Conservation (phyloP, 805 yeast species). For the Komagataella populi region DNA sequence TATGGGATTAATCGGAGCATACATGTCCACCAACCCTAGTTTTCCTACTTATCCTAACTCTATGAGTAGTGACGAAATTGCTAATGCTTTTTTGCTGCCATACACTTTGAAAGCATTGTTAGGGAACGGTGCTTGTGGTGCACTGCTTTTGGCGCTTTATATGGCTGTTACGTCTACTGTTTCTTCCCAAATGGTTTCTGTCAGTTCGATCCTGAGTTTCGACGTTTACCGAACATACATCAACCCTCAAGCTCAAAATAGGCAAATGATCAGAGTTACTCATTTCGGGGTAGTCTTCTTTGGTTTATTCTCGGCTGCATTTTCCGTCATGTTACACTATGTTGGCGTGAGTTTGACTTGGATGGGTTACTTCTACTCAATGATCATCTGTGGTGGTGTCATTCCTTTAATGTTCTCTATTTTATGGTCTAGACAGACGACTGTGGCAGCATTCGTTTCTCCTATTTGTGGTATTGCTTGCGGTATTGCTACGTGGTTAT, state of each 20-base stretch:
- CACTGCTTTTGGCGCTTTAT: conserved; percentile 19
- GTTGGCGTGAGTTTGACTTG: conserved; percentile 23
- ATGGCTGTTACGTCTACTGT: conserved; percentile 28
- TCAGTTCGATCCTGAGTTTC: conserved; percentile 26
- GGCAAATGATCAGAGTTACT: conserved; percentile 25
- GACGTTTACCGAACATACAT: conserved; percentile 30
- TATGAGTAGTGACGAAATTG: conserved; percentile 16
- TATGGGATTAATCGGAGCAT: conserved; percentile 19
- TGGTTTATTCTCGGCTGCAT: conserved; percentile 22
- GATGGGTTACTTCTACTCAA: conserved; percentile 21
- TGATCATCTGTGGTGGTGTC: conserved; percentile 24
- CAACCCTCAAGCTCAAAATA: conserved; percentile 26
- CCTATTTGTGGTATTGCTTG: conserved; percentile 18
- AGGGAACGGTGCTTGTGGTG: conserved; percentile 20
- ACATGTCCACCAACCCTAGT: conserved; percentile 12
- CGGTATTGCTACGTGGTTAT: conserved; percentile 20
- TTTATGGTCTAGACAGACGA: conserved; percentile 13
- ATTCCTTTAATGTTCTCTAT: conserved; percentile 21
- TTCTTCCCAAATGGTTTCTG: conserved; percentile 25
- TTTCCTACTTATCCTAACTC: conserved; percentile 21
- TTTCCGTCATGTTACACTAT: conserved; percentile 22
- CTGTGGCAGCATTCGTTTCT: conserved; percentile 19
- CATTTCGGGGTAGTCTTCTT: conserved; percentile 26
- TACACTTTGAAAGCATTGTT: conserved; percentile 18
- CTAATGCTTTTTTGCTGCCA: conserved; percentile 18